phyloP scores from a whole-genome alignment of 371 early-diverging fungal species.

The Actinomortierella wolfii region DNA sequence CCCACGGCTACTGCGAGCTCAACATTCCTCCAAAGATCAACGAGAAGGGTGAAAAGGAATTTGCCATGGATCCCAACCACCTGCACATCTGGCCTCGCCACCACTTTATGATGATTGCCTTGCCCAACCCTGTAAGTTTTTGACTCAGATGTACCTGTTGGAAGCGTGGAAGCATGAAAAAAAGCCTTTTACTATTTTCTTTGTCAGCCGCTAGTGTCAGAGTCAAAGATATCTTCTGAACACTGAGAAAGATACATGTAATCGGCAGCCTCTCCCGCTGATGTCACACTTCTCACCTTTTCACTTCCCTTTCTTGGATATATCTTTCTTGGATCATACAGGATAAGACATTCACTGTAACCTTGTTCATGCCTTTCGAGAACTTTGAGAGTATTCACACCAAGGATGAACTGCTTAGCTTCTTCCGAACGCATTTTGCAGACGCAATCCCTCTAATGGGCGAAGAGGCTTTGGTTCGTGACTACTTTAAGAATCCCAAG shows the following conservation, averaged over 20 bases:
- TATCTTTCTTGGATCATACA: conserved; percentile 19
- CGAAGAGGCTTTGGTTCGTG: conserved; percentile 62
- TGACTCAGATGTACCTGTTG: neutral
- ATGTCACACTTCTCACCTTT: neutral
- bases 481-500: conserved; percentile 84
- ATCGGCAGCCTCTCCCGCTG: too few species aligned
- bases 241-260: too few species aligned
- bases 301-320: neutral
- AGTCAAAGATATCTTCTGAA: too few species aligned
- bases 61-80: conserved; percentile 87
- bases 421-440: conserved; percentile 81
- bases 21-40: conserved; percentile 68
- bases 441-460: conserved; percentile 89
- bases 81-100: conserved; percentile 98
- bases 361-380: conserved; percentile 92
- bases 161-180: neutral
- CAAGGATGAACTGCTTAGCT: conserved; percentile 64
- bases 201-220: too few species aligned
- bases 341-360: conserved; percentile 94
- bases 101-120: conserved; percentile 95
- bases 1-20: conserved; percentile 91
- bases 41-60: conserved; percentile 60
- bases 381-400: conserved; percentile 84
- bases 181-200: neutral
- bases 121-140: conserved; percentile 82